Conservation (phyloP, 2,329 filamentous ascomycete genomes). For the Pseudocercospora fijiensis region DNA sequence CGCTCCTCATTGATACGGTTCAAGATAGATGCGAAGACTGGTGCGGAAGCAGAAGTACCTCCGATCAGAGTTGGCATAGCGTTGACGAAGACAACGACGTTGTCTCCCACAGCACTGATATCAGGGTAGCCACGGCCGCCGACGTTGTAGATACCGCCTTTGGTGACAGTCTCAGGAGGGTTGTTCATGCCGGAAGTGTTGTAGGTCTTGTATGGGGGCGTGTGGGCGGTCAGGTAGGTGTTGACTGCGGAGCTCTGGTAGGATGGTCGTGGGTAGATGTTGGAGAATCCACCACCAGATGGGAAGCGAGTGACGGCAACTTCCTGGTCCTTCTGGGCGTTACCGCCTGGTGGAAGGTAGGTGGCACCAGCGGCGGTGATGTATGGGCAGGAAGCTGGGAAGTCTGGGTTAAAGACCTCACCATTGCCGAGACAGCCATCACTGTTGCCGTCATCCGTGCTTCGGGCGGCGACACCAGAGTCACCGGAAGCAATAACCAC, state of each 20-base stretch:
- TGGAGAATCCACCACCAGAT: conserved; percentile 45
- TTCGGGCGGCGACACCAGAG: conserved; percentile 38
- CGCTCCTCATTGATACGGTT: conserved; percentile 36
- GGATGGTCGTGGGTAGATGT: conserved; percentile 35
- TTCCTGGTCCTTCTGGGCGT: conserved; percentile 23
- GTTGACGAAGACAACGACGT: conserved; percentile 28
- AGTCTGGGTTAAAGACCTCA: conserved; percentile 30
- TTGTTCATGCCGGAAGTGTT: conserved; percentile 50
- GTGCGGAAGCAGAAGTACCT: conserved; percentile 33
- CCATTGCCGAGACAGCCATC: conserved; percentile 1
- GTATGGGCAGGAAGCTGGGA: conserved; percentile 41
- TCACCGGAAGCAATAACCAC: conserved; percentile 50
- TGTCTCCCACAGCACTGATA: conserved; percentile 34
- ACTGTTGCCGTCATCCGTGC: conserved; percentile 34
- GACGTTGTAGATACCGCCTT: conserved; percentile 30
- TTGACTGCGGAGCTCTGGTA: conserved; percentile 44
- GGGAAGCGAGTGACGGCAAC: conserved; percentile 7
- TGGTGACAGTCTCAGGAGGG: conserved; percentile 7
- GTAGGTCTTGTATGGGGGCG: conserved; percentile 33
- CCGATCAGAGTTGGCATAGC: conserved; percentile 28
- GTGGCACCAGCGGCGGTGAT: conserved; percentile 14
- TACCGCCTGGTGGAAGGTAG: conserved; percentile 15
- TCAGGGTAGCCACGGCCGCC: conserved; percentile 46
- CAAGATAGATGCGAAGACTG: conserved; percentile 31
- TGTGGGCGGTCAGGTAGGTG: conserved; percentile 37